Conservation (phyloP, 768 basidiomycete genomes). For the Lentinula sp. region DNA sequence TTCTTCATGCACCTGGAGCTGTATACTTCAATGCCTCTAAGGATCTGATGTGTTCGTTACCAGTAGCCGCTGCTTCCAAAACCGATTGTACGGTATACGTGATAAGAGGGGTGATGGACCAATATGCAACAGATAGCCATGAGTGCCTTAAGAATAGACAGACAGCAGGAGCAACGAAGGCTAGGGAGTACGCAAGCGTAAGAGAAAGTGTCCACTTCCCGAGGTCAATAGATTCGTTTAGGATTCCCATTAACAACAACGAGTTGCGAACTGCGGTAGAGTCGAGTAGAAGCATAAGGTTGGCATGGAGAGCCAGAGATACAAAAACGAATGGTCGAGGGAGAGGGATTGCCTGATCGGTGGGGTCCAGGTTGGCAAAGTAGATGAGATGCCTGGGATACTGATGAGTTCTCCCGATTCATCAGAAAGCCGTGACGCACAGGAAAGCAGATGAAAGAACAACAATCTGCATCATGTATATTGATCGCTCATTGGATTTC, state of each 20-base stretch:
- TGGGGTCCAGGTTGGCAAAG: constrained; percentile 25
- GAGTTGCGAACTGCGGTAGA: constrained; percentile 28
- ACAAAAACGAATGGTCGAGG: constrained; percentile 40
- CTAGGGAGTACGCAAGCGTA: constrained; percentile 28
- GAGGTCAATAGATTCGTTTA: constrained; percentile 23
- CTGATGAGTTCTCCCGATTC: neutral
- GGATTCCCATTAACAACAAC: constrained; percentile 8
- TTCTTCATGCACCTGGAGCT: constrained; percentile 44
- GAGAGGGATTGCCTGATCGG: constrained; percentile 32
- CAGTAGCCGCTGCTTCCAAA: constrained; percentile 36
- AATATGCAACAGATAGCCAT: constrained; percentile 54
- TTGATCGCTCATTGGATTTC: constrained; percentile 33
- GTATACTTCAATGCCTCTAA: constrained; percentile 50
- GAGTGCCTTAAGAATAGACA: constrained; percentile 40
- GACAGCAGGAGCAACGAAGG: constrained; percentile 43
- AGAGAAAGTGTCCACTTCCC: constrained; percentile 26
- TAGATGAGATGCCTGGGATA: constrained; percentile 41
- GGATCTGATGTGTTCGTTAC: constrained; percentile 39
- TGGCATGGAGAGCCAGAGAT: constrained; percentile 44
- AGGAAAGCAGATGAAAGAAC: constrained; percentile 39
- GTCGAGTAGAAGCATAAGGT: constrained; percentile 39
- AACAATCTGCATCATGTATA: constrained; percentile 31
- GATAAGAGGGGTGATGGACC: constrained; percentile 36
- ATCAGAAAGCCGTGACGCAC: constrained; percentile 26
- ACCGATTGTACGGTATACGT: constrained; percentile 41